phyloP scores from a whole-genome alignment of 2,329 filamentous ascomycete species.

The Epicoccum sorghinum region DNA sequence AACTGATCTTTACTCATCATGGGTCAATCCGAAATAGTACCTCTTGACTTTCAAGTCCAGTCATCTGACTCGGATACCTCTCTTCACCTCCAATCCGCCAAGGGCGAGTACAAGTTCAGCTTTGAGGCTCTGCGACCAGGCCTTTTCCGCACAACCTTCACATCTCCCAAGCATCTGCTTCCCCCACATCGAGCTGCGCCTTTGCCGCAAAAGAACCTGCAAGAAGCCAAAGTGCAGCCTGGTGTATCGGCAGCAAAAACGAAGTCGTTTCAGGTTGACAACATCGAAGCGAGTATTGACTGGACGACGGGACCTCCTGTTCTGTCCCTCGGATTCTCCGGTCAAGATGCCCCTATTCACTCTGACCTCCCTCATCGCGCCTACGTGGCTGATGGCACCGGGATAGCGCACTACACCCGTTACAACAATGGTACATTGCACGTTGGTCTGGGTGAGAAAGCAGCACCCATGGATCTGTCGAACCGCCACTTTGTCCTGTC shows the following conservation, averaged over 20 bases:
- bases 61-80: conserved; percentile 28
- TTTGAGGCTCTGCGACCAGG: conserved; percentile 68
- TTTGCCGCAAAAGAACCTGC: conserved; percentile 51
- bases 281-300: conserved; percentile 62
- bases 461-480: conserved; percentile 73
- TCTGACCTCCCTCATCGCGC: conserved; percentile 69
- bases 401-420: conserved; percentile 68
- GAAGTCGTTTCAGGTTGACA: conserved; percentile 55
- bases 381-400: conserved; percentile 66
- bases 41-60: conserved; percentile 40
- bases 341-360: conserved; percentile 61
- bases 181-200: conserved; percentile 68
- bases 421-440: conserved; percentile 69
- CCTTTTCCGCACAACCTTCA: conserved; percentile 72
- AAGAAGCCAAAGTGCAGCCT: conserved; percentile 29
- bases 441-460: conserved; percentile 74
- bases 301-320: conserved; percentile 64
- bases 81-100: conserved; percentile 53
- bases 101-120: conserved; percentile 59
- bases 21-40: conserved; percentile 58
- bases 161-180: conserved; percentile 65
- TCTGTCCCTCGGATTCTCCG: conserved; percentile 61
- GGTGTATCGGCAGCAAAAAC: conserved; percentile 36
- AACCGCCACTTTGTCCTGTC: conserved; percentile 70
- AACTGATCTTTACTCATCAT: conserved; percentile 37